Base-by-base conservation (phyloP, 768 basidiomycete genomes). In the Amanita thiersii region DNA sequence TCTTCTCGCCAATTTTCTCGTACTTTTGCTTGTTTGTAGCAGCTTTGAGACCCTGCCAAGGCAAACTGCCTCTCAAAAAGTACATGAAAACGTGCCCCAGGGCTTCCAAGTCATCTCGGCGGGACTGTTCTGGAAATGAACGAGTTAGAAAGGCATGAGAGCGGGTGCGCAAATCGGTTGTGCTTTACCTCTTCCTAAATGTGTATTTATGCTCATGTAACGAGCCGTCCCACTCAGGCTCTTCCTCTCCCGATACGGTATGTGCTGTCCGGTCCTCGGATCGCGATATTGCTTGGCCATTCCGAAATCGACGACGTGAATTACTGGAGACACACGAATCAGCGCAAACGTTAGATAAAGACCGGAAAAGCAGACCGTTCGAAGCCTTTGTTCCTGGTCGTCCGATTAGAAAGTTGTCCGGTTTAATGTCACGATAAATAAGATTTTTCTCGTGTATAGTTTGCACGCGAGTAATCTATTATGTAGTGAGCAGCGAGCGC, bases 1-100 rank as follows among this genome's bases (percentile, higher is more conserved):
- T 99, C 83, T 99, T 99, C 72, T 99, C 94, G 49, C 94, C 94
- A 61, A 99, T 99, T 74, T 98, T 99, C 73, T 99, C 94, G 68
- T 99, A 99, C 72, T 98, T 90, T 62, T 98, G 96, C 70, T 99
- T 99, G 73, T 99, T 98, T 38, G 93, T 99, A 20, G 96, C 96
- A 24, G 96, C 96, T 66, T 98, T 98, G 44, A 99, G 76, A 44
- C 96, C 96, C 58, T 99, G 96, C 96, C 96, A 99, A 17, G 96
- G 96, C 40, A 99, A 58, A 53, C 92, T 94, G 15, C 96, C 96
- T 40, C 96, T 79, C 39, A 98, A 64, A 66, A 99, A 98, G 69
- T 99, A 99, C 88, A 99, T 96, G 70, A 99, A 99, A 52, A 99
- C 96, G 66, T 99, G 96, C 2, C 96, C 96, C 15, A 99, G 77